Evolutionary conservation across 2,329 filamentous ascomycete species (phyloP), one percentile per base, ranked within the genome.

Genomic region (Apiospora phragmitis): DNA sequence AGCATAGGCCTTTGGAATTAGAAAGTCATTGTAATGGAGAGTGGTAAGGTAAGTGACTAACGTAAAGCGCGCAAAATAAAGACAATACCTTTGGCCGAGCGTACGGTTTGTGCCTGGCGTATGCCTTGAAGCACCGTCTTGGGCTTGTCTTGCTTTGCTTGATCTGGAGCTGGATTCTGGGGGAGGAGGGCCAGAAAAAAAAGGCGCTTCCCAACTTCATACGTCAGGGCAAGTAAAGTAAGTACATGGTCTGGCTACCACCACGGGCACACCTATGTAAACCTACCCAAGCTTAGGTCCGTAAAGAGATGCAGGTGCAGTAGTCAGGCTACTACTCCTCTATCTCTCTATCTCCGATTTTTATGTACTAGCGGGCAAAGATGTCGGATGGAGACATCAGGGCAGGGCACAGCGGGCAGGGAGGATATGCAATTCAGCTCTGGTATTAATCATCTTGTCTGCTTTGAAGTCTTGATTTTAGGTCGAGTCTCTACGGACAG

Each of bases 1-100:
- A 59, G 38, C 51, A 59, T 59, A 6, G 49, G 49, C 49, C 49
- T 55, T 59, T 62, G 55, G 55, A 62, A 38, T 62, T 62, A 62
- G 55, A 62, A 62, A 38, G 55, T 62, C 55, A 62, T 62, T 62
- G 55, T 62, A 32, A 62, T 62, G 55, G 55, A 38, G 55, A 38
- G 18, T 62, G 55, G 7, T 62, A 38, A 62, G 32, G 55, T 62
- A 62, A 62, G 55, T 38, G 32, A n/a, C 55, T 62, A 62, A 62
- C 32, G 32, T 62, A 62, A 62, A 62, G 55, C 55, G 55, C 55
- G 55, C 55, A 62, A 62, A 62, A 62, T 62, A n/a, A 62, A 62
- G 55, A 62, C 55, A 62, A 62, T 38, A 62, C 55, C 55, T 62
- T 38, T 62, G 55, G 55, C 55, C 55, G 55, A 62, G 55, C 55